Conservation (phyloP, 106 monocot genomes). For the Alisma plantagoaquatica region DNA sequence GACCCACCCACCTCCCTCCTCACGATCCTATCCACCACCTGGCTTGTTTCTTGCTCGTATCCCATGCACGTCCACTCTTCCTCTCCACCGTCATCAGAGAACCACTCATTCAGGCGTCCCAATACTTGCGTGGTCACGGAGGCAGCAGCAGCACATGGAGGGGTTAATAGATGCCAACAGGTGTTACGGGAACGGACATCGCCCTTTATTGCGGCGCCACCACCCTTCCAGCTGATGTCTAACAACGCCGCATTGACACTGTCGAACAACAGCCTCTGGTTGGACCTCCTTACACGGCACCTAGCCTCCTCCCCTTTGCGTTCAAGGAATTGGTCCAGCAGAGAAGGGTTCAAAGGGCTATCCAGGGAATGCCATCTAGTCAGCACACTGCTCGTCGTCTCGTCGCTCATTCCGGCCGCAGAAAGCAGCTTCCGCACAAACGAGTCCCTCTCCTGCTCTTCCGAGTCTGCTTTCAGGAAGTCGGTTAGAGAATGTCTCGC, state of each 20-base stretch:
- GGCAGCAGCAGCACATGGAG: not conserved
- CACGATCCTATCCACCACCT: slow-evolving; percentile 21
- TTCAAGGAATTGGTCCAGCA: slow-evolving; percentile 52
- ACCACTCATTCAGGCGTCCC: slow-evolving; percentile 29
- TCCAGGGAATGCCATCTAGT: slow-evolving; percentile 43
- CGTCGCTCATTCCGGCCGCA: slow-evolving; percentile 34
- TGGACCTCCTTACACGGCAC: slow-evolving; percentile 51
- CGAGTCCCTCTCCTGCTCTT: slow-evolving; percentile 31
- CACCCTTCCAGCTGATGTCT: slow-evolving; percentile 23
- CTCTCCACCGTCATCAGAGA: too few species aligned
- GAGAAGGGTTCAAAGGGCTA: slow-evolving; percentile 50
- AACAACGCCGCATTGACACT: slow-evolving; percentile 54
- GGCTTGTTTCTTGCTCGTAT: slow-evolving; percentile 13
- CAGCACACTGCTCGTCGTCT: slow-evolving; percentile 20
- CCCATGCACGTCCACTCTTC: not conserved
- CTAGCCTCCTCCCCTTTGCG: slow-evolving; percentile 44
- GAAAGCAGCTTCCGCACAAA: slow-evolving; percentile 65
- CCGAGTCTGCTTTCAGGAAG: slow-evolving; percentile 19
- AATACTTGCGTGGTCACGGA: slow-evolving; percentile 30
- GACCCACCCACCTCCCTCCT: slow-evolving; percentile 29
- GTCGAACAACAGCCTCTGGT: slow-evolving; percentile 76
- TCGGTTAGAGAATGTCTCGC: too few species aligned
- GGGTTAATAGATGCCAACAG: not conserved
- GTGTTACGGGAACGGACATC: slow-evolving; percentile 6
- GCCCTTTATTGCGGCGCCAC: slow-evolving; percentile 3